Evolutionary conservation across 179 eudicot species (phyloP), one percentile per base, ranked within the genome.

Genomic region (Drosera spatulata): DNA sequence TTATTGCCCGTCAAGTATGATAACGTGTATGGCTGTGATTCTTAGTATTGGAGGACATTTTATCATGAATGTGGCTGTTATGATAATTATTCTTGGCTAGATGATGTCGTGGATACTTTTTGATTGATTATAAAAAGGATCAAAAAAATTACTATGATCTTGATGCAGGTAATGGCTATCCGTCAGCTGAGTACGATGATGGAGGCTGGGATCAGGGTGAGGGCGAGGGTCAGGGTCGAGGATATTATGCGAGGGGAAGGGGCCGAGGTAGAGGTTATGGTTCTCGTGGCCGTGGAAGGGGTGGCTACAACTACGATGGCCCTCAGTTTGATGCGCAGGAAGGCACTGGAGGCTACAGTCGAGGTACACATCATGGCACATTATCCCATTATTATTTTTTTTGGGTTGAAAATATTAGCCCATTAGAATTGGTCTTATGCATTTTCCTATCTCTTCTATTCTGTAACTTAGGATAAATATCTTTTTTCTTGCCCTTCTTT

Each of bases 261-360:
- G 86, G 95, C 10, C 74, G 91, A 41, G 97, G 90, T 9, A 73
- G 95, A 70, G 91, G 91, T 44, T 87, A 91, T 72, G 73, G 73
- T 61, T 74, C 66, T 65, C 88, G 88, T 63, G 91, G 95, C 39
- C 95, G 91, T 68, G 94, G 96, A 55, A 77, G 98, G 65, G 96
- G 96, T 64, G 88, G 91, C 1, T 88, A 77, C 69, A 68, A 69
- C 50, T 85, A 88, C 74, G 74, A 76, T 60, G 95, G 79, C 56
- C 87, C 85, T 52, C 76, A 73, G 63, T 53, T 73, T 73, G 91
- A 84, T 45, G 43, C 50, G 41, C 80, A 76, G 70, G 79, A 77
- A 49, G 74, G 78, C 60, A 77, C 66, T n/a, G 83, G 82, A 58
- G 82, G 79, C 65, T 85, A 79, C 69, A 69, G 65, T 56, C 83